Evolutionary conservation across 2,329 filamentous ascomycete genomes (phyloP), one percentile per base, ranked within the genome.

Genomic region (Chalaropsis thielavioides): DNA sequence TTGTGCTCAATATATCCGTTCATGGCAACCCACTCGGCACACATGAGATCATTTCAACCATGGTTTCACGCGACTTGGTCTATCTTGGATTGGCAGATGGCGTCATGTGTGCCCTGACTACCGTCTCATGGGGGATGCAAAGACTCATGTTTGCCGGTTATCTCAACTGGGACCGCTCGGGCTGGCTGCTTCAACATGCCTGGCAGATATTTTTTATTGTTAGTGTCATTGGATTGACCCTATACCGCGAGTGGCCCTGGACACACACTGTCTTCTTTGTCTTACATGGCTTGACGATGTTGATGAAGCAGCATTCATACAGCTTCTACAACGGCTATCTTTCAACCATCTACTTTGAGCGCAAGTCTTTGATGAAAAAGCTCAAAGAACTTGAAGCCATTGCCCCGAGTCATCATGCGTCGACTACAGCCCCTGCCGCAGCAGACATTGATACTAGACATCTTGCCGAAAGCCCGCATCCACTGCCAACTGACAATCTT

Each of bases 231-330:
- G 81, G 80, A 62, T 83, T 87, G 76, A 86, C 87, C 0, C 79
- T 87, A 61, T 80, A 84, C 71, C 80, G 88, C 3, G 83, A 90
- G 62, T 92, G 88, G 89, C 86, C 88, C 0, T 92, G 89, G 89
- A 89, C 88, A 15, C 88, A 90, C 70, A 89, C 87, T 1, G 85
- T 90, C 19, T 90, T 88, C 72, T 88, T 89, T 62, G 84, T 89
- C 10, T 76, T 92, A 19, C 88, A 92, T 71, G 84, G 84, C 15
- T 75, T 92, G 64, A 83, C 88, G 2, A 87, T 91, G 79, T 72
- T 92, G 27, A 92, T 92, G 89, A 92, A 92, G 76, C 87, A 90
- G 74, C 89, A 91, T 72, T 87, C 85, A 19, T 91, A 89, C 71
- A 81, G 86, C 3, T 90, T 89, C 69, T 91, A 90, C 73, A 92